Conservation (phyloP, 2,329 filamentous ascomycete species). For the Cephalotrichum gorgonifer region DNA sequence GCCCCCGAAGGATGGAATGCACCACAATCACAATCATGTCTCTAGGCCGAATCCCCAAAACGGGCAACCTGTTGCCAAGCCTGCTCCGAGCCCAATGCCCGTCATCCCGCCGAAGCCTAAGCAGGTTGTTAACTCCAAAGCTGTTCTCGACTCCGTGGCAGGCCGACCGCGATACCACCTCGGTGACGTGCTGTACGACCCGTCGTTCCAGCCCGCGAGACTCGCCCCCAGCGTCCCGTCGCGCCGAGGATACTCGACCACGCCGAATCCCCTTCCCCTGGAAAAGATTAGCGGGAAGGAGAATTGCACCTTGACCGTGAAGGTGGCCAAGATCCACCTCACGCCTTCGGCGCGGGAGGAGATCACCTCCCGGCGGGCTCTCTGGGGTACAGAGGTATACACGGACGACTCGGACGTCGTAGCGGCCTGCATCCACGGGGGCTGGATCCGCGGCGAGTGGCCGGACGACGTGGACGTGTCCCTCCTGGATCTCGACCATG, state of each 20-base stretch:
- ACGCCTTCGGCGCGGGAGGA: conserved; percentile 62
- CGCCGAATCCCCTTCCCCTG: conserved; percentile 63
- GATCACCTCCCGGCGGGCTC: conserved; percentile 66
- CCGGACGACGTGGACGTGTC: conserved; percentile 62
- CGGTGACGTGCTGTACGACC: conserved; percentile 73
- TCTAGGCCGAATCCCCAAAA: conserved; percentile 32
- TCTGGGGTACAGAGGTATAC: conserved; percentile 94
- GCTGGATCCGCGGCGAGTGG: conserved; percentile 88
- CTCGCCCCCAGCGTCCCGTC: conserved; percentile 28
- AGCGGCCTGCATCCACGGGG: conserved; percentile 84
- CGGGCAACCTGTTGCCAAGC: conserved; percentile 10
- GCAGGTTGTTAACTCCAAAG: conserved; percentile 56
- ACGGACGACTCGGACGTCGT: conserved; percentile 93
- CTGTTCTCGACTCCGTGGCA: conserved; percentile 61
- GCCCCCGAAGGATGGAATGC: neutral
- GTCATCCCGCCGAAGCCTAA: conserved; percentile 49
- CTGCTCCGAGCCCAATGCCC: conserved; percentile 25
- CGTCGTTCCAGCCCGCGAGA: conserved; percentile 46
- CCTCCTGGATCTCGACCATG: conserved; percentile 48
- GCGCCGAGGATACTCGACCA: conserved; percentile 36
- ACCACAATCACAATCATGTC: neutral
- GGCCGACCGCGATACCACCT: conserved; percentile 67
- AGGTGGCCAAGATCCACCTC: conserved; percentile 73
- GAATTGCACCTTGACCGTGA: conserved; percentile 84
- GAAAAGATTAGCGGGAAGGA: conserved; percentile 63